Evolutionary conservation across 257 asterid species (phyloP).

Genomic region (Nicotiana benthamiana): DNA sequence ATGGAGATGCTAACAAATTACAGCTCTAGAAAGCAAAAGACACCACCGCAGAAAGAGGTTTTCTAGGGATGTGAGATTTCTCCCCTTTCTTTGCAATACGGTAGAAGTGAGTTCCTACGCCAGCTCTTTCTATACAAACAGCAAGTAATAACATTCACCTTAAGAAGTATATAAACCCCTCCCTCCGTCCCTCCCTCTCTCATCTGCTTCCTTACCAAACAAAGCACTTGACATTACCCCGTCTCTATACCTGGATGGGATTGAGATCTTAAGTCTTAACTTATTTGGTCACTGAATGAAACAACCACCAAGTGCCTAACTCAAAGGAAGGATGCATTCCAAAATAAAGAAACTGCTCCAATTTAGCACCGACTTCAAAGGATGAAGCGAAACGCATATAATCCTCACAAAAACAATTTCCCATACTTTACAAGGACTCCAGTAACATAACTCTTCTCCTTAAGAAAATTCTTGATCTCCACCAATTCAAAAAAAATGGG

Average conservation of each 20-base stretch:
- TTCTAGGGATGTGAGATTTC: background rate
- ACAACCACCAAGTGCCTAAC: background rate
- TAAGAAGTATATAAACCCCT: background rate
- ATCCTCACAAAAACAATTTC: background rate
- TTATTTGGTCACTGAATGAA: background rate
- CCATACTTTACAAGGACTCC: background rate
- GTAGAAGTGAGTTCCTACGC: background rate
- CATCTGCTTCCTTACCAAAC: background rate
- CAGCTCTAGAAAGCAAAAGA: background rate
- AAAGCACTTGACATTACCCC: background rate
- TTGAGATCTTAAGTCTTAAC: background rate
- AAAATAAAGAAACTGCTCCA: background rate
- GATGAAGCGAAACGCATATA: background rate
- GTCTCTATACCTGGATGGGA: background rate
- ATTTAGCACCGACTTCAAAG: background rate
- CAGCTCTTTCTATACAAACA: background rate
- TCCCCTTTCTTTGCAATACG: background rate
- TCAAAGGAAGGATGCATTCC: background rate
- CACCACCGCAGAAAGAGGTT: background rate
- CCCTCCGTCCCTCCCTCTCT: background rate
- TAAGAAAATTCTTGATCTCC: background rate
- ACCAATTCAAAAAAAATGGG: background rate
- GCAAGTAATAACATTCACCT: background rate
- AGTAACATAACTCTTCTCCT: background rate
- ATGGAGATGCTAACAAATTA: background rate